Base-by-base conservation (phyloP, 2,329 filamentous ascomycete genomes). In the Verticillium dahliae region DNA sequence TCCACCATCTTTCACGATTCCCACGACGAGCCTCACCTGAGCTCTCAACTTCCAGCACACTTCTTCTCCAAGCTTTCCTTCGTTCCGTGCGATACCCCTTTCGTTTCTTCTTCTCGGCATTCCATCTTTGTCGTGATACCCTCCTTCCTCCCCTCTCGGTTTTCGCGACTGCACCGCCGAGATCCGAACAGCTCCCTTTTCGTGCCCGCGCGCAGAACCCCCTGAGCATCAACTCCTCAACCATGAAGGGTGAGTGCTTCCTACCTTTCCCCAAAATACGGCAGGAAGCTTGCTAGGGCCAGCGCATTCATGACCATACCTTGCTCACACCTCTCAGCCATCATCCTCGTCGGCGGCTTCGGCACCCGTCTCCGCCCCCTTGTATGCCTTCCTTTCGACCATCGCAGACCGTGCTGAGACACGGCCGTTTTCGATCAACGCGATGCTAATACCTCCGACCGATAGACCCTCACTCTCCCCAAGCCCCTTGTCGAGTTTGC, bases 321-420 rank as follows among this genome's bases (percentile, higher is more conserved):
- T 11, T 62, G 64, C 62, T 65, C 34, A 65, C 50, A 11, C 37
- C 52, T 38, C 33, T 50, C n/a, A 97, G 92, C 93, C 81, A 90
- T 97, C 75, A 97, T 97, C 89, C 93, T 98, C 75, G 95, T 98
- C 79, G 95, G 95, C 81, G 95, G 94, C 78, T 99, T 97, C 79
- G 94, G 94, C 81, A 99, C 94, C 78, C 93, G 94, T 80, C 90
- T 99, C 73, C 91, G 94, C 75, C 94, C 94, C 83, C 86, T 98
- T 74, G 92, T 96, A 89, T 34, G 54, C 31, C 27, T 35, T 34
- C 31, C 31, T 35, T 11, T 50, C n/a, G 18, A 22, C n/a, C 9
- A 27, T 50, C n/a, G 18, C 45, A 22, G 22, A 2, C 45, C 45
- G n/a, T 7, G 18, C 45, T 11, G 3, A 6, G n/a, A 9, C 45